Evolutionary conservation across 2,329 filamentous ascomycete genomes (phyloP), one percentile per base, ranked within the genome.

Genomic region (Hymenoscyphus occultus): DNA sequence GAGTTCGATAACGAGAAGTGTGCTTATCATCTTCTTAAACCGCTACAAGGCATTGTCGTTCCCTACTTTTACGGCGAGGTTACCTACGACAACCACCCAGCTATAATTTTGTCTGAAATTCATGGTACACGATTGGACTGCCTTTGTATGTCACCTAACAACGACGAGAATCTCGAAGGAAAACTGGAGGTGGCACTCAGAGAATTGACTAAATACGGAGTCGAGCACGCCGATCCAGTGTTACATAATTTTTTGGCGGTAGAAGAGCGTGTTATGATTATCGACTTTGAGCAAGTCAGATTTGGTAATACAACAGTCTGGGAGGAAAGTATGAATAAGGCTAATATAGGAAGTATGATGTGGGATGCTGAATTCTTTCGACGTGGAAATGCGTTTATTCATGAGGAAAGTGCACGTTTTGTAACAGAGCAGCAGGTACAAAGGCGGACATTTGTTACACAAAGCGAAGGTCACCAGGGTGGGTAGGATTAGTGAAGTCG

Each of bases 291-390:
- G 16, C n/a, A 48, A 48, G 42, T 48, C 9, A 48, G 42, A 48
- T 19, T 48, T 48, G n/a, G 42, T 2, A 48, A 48, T 5, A 48
- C n/a, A 48, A 48, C 42, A 19, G n/a, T 48, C 42, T 48, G 9
- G 42, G n/a, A 48, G 42, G 16, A 48, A 19, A 48, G 42, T 19
- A 48, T 48, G n/a, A 48, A 48, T 19, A 19, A 48, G n/a, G 42
- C 42, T 48, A 48, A 48, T 48, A 48, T 48, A 14, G 42, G n/a
- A 48, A 19, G 42, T 48, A 48, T 48, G n/a, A 48, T 48, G n/a
- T 48, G n/a, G 42, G 42, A 48, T 48, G n/a, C n/a, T 48, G n/a
- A 48, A 19, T 48, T 48, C 42, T 48, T 19, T 48, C n/a, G n/a
- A 48, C n/a, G n/a, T 48, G n/a, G 42, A 48, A 19, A 48, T 48